Base-by-base conservation (phyloP, 257 asterid genomes). In the Vinca minor region DNA sequence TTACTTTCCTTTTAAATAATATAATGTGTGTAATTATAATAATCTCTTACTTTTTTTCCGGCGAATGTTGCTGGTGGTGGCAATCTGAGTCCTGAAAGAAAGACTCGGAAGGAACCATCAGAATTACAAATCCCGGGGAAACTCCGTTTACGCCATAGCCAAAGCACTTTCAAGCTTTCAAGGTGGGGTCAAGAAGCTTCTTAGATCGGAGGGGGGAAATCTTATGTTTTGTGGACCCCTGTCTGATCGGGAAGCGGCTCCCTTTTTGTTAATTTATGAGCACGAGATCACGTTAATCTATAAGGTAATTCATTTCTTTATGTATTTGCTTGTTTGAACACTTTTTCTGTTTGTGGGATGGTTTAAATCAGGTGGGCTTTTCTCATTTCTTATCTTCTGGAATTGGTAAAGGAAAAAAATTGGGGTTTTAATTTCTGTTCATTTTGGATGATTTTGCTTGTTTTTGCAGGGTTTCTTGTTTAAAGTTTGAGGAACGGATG, bases 271-370 rank as follows among this genome's bases (percentile, higher is more conserved):
- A 39, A 39, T 62, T 62, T 62, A 62, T 62, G 53, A 42, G 66
- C 66, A 62, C 66, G 66, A 62, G 66, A 62, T 62, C 66, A 46
- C 66, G 66, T 29, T 25, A 62, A 20, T 62, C 66, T 0, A 62
- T 62, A 62, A 45, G 53, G 66, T 62, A 25, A 17, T 25, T 41
- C 25, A 25, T 44, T 61, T 6, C 49, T 8, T 25, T 6, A 36
- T 21, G 21, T 60, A 25, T 41, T 21, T 26, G 23, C 17, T 39
- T 23, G 66, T 20, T 42, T 20, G 34, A 34, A 14, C 38, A 26
- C 39, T 42, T 23, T 42, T 23, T 62, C 14, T 5, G 18, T 62
- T 41, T 39, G 20, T 62, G 36, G 2, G 9, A 32, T 13, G 29
- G 29, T 2, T 39, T 58, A 28, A 20, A 38, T 38, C 65, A 25